Conservation (phyloP, 176 grass and related monocot species). For the Elaeis guineensis region DNA sequence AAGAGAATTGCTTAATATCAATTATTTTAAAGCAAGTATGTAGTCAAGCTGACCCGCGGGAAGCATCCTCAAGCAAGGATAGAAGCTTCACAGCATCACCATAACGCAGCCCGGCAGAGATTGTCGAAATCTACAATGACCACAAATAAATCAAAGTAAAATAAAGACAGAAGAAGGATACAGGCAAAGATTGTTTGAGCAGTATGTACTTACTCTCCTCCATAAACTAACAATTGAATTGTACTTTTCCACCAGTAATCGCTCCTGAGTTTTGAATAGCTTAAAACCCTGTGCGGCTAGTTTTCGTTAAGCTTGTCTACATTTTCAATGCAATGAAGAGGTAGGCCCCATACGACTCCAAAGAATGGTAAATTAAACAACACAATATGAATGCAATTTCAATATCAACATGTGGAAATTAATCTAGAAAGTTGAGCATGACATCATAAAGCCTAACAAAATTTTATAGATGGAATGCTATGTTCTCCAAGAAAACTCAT, state of each 20-base stretch:
- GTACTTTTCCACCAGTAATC: slow-evolving; percentile 77
- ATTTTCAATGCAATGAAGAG: background rate
- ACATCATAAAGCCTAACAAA: too few relatives aligned
- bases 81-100: slow-evolving; percentile 73
- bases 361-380: too few relatives aligned
- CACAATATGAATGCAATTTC: too few relatives aligned
- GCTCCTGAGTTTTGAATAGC: slow-evolving; percentile 71
- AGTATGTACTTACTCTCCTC: slow-evolving; percentile 59
- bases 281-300: slow-evolving; percentile 63
- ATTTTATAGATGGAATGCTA: too few relatives aligned
- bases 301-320: slow-evolving; percentile 27
- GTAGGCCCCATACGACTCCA: background rate
- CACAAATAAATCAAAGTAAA: background rate
- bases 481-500: too few relatives aligned
- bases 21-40: slow-evolving; percentile 6
- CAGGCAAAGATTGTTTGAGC: background rate
- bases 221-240: slow-evolving; percentile 75
- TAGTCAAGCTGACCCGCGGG: slow-evolving; percentile 53
- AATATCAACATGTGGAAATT: too few relatives aligned
- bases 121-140: slow-evolving; percentile 49
- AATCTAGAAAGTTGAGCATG: too few relatives aligned
- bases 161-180: background rate
- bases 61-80: slow-evolving; percentile 73
- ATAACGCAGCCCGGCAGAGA: slow-evolving; percentile 67
- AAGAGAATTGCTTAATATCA: background rate